phyloP scores from a whole-genome alignment of 2,329 filamentous ascomycete genomes.

The Raffaelea ambrosiae region DNA sequence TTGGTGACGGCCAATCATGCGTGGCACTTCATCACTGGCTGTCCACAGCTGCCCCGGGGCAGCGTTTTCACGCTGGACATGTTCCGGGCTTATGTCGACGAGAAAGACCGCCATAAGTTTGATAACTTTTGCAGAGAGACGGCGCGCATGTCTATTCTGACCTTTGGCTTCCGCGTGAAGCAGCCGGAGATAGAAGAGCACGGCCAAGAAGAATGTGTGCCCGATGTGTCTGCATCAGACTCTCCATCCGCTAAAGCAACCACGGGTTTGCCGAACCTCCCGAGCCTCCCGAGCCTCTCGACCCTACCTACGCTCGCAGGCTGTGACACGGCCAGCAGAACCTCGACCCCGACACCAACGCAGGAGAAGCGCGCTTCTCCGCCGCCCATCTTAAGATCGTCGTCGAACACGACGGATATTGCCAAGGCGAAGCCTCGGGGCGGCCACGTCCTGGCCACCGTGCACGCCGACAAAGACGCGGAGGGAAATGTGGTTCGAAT shows the following conservation, averaged over 20 bases:
- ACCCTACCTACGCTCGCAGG: too few species aligned
- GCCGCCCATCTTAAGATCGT: not conserved
- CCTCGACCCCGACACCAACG: not conserved
- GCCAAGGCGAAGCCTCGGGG: conserved; percentile 24
- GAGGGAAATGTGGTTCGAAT: conserved; percentile 36
- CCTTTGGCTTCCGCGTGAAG: conserved; percentile 38
- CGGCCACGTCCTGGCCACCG: conserved; percentile 37
- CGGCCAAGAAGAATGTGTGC: too few species aligned
- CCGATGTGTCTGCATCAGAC: too few species aligned
- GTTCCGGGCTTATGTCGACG: conserved; percentile 35
- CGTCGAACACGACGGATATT: conserved; percentile 21
- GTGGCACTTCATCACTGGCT: conserved; percentile 46
- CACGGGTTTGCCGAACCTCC: too few species aligned
- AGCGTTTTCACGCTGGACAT: conserved; percentile 6
- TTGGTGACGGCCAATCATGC: conserved; percentile 66
- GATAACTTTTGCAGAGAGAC: conserved; percentile 31
- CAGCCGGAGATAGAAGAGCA: conserved; percentile 2
- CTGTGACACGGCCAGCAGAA: too few species aligned
- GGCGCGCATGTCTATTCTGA: conserved; percentile 27
- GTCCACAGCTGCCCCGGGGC: conserved; percentile 18
- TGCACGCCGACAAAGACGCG: conserved; percentile 34
- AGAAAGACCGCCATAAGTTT: conserved; percentile 35
- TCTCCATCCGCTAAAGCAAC: too few species aligned
- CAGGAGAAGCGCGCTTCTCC: not conserved
- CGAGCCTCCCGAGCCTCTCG: too few species aligned